A percentile compares a stretch with the other conserved stretches of the same genome.
Conservation (phyloP, 177 flowering plant genomes). For the Vitis hybrid region DNA sequence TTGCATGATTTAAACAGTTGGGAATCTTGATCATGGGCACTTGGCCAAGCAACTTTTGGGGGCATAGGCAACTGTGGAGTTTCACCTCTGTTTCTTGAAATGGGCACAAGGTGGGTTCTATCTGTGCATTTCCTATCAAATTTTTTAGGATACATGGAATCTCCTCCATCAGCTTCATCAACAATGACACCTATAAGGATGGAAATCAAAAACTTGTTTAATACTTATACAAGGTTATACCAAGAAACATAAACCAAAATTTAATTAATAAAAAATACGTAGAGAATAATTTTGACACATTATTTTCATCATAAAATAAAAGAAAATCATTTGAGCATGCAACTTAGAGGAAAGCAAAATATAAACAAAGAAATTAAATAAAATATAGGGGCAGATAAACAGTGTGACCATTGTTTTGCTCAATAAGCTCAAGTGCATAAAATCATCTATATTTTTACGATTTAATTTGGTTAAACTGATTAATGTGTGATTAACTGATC, state of each 20-base stretch:
- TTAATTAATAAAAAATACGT: too few species aligned
- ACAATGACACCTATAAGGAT: constrained; percentile 30
- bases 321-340: too few species aligned
- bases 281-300: too few species aligned
- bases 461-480: too few species aligned
- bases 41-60: constrained; percentile 26
- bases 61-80: constrained; percentile 23
- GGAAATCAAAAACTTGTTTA: not conserved
- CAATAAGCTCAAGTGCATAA: too few species aligned
- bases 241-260: not conserved
- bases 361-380: too few species aligned
- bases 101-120: constrained; percentile 20
- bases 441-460: too few species aligned
- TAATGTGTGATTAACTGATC: too few species aligned
- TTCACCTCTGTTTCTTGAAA: constrained; percentile 32
- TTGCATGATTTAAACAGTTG: constrained; percentile 23
- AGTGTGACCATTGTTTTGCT: too few species aligned
- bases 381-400: too few species aligned
- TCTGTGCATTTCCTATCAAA: constrained; percentile 26
- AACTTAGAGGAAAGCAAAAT: too few species aligned
- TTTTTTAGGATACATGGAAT: constrained; percentile 32
- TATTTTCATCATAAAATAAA: too few species aligned
- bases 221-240: not conserved
- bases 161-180: constrained; percentile 39
- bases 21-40: constrained; percentile 30